Base-by-base conservation (phyloP, 805 yeast species). In the Hanseniaspora hatyaiensis region DNA sequence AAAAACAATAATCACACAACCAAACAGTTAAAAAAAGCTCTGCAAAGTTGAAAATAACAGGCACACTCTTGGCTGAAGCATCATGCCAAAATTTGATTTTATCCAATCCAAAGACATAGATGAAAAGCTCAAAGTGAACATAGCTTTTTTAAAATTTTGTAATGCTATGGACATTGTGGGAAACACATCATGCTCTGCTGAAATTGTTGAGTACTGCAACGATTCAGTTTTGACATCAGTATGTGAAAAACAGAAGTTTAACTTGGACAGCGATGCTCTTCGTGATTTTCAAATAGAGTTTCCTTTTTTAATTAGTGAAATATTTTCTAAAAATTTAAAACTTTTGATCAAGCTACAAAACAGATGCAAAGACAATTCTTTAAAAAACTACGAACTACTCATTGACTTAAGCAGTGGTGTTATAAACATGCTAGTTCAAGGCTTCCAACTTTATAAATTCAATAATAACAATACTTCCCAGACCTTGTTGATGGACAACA, bases 311-410 rank as follows among this genome's bases (percentile, higher is more conserved):
- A 18, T 45, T 16, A 31, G 16, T 20, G 42, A 45, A 8, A 37
- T 45, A 2, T 37, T 33, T 19, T 45, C 49, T 18, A 36, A 33
- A 23, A 30, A 45, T 9, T 37, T 45, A 12, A 45, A 45, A 24
- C 6, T 45, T 13, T 15, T 45, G n/a, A 13, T 45, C 4, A 45
- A 30, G 6, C 11, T 45, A 8, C 28, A 45, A 15, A 31, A 41
- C 18, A 32, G 15, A 8, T 31, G 26, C 24, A 41, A 41, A 37
- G 26, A 30, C 16, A 30, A 30, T 3, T 22, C 6, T 16, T 12
- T 8, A 6, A 29, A 36, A 23, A 20, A 22, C 6, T 45, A 45
- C 13, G 23, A 19, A 5, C 13, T 45, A 19, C 12, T 45, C 18
- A 24, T 45, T n/a, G 19, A 45, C 23, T n/a, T 37, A 4, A 45